Evolutionary conservation across 2,329 filamentous ascomycete genomes (phyloP), one percentile per base, ranked within the genome.

Genomic region (Cladobotryum protrusum): DNA sequence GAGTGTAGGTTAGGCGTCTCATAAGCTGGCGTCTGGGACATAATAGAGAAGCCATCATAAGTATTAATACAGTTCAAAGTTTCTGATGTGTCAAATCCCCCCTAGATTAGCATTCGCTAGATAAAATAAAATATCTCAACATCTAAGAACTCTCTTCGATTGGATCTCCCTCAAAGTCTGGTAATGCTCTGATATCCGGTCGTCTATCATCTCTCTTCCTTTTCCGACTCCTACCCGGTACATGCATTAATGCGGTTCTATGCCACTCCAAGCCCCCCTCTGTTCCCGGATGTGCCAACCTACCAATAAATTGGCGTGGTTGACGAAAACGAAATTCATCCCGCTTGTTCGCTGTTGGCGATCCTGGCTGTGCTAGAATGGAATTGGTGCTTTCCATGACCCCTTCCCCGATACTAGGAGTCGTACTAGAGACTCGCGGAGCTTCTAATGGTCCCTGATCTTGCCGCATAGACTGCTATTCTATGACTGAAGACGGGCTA

Each of bases 171-270:
- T 63, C 53, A 46, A 64, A 59, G 49, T 64, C 55, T 13, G 66
- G 65, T 54, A 68, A 56, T 15, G 61, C 49, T 45, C 66, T 60
- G 48, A 68, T 64, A 47, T 67, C 61, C 15, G 64, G 65, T 43
- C 66, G 58, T 29, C 54, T 55, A n/a, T 50, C 50, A n/a, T 57
- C 55, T 51, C 59, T 57, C 40, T 50, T 52, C 43, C 49, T 58
- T 17, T 42, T 53, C 39, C 45, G 52, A 39, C 55, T 50, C 37
- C 52, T 44, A 51, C 53, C 55, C 39, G 53, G 40, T 41, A 45
- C 54, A 46, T 48, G 53, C 13, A 15, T 15, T 24, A 24, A 18
- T 48, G 32, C 42, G 36, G 47, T 24, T 33, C 53, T 44, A 42
- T 29, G 7, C 32, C n/a, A 19, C 4, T 37, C 42, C 17, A n/a